Evolutionary conservation across 1,139 yeast species (phyloP), one percentile per base, ranked within the genome.

Genomic region (Zygosaccharomyces pseudobailii): DNA sequence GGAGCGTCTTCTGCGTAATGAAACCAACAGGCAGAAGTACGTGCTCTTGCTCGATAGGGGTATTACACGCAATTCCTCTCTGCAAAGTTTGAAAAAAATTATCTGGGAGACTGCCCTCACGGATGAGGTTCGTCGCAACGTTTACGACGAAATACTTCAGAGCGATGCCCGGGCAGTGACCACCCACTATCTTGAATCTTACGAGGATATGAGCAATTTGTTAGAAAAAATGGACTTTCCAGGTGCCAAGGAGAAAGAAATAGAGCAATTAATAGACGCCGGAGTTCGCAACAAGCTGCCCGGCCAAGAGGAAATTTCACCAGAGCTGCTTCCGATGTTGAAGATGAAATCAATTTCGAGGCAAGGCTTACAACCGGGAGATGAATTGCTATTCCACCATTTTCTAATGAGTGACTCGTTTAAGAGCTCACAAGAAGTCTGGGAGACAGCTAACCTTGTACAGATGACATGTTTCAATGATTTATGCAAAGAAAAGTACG

Each of bases 81-180:
- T 67, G 13, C 49, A 57, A 6, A 74, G 71, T 47, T 56, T 74
- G 51, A 68, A 66, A 48, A 73, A 69, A 52, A 57, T 73, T 10
- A 63, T 71, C 21, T 70, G 75, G 71, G 71, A 70, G 47, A 68
- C 75, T 1, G 44, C 59, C 5, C 61, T 72, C 9, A 67, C 71
- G 6, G 59, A 64, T 7, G 65, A 65, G n/a, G 51, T 60, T 13
- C 61, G 76, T 46, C 63, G 55, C 47, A 49, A 60, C 21, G 50
- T 71, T 10, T 71, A 69, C 59, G 56, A 61, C 21, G 56, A 53
- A 30, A 35, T 65, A 40, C 51, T 67, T 53, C 56, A 62, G 45
- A 61, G 63, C 46, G 56, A 56, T 36, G 53, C 50, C 17, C 55
- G 53, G 13, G 45, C 60, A 23, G 56, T 61, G 10, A 56, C 63